A percentile compares a stretch with the other conserved stretches of the same genome.
Conservation (phyloP, 306 rosid genomes). For the Inga laurina region DNA sequence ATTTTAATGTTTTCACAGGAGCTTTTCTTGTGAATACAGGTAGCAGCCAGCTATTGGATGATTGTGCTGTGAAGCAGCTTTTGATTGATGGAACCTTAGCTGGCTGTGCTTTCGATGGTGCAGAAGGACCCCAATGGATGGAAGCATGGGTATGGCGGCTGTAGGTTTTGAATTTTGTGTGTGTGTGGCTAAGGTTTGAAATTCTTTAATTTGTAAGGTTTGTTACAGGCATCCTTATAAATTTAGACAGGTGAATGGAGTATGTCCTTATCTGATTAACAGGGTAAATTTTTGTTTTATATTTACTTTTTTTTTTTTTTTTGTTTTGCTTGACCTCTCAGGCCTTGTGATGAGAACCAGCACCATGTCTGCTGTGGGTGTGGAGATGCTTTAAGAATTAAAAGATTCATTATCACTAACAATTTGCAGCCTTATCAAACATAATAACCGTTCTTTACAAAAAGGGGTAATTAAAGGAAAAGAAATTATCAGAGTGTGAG, state of each 20-base stretch:
- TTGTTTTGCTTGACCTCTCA: neutral
- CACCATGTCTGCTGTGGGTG: slow-evolving; percentile 16
- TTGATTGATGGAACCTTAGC: slow-evolving; percentile 96
- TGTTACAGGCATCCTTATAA: neutral
- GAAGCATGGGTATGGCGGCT: slow-evolving; percentile 95
- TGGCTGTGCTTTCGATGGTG: slow-evolving; percentile 99
- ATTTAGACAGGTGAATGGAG: neutral
- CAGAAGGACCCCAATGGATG: slow-evolving; percentile 99
- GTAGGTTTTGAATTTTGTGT: slow-evolving; percentile 9
- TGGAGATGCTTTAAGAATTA: slow-evolving; percentile 10
- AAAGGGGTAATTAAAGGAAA: neutral
- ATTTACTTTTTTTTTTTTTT: neutral
- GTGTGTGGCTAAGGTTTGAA: no score
- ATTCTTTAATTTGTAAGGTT: neutral
- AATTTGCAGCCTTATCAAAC: neutral
- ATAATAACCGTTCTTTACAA: neutral
- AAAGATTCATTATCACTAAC: neutral
- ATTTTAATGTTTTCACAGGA: slow-evolving; percentile 46
- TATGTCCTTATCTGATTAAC: neutral
- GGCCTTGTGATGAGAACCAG: neutral
- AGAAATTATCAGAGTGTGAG: neutral
- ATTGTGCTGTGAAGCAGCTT: slow-evolving; percentile 97
- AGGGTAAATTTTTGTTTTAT: neutral
- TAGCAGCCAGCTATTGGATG: slow-evolving; percentile 95
- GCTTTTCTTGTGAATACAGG: slow-evolving; percentile 97